These are phyloP conservation scores for Phaeophleospora eucalypticola DNA, from an alignment of 2,329 filamentous ascomycete species.

Conservation along the genomic window DNA sequence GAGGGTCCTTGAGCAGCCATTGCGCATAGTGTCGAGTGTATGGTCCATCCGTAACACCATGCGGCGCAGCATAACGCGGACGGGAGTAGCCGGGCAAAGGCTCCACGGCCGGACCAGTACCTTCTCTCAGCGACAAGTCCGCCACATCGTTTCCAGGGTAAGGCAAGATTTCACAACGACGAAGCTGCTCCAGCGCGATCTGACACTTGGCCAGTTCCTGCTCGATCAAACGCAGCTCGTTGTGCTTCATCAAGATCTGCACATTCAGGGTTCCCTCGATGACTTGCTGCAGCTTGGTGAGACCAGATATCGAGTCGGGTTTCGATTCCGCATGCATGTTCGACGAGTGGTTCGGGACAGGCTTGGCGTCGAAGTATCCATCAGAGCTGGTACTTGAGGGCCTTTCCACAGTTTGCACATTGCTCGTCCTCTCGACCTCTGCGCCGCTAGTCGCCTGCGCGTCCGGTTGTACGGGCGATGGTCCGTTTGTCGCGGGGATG, in stretches of 20 bases:
- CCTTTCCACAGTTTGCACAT: neutral
- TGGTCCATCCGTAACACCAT: conserved; percentile 85
- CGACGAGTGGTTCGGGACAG: conserved; percentile 3
- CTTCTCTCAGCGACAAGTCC: conserved; percentile 66
- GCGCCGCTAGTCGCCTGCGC: conserved; percentile 1
- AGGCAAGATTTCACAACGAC: conserved; percentile 86
- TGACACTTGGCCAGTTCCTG: conserved; percentile 96
- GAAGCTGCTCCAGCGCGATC: conserved; percentile 84
- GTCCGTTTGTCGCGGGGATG: neutral
- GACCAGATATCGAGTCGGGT: conserved; percentile 8
- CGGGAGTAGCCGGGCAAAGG: conserved; percentile 59
- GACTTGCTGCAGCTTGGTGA: conserved; percentile 60
- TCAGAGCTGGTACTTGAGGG: neutral
- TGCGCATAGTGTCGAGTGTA: conserved; percentile 92
- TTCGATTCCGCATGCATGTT: conserved; percentile 11
- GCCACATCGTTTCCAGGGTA: conserved; percentile 70
- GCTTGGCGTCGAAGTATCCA: conserved; percentile 7
- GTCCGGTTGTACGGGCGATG: conserved; percentile 5
- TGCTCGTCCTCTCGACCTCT: neutral
- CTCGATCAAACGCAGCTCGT: conserved; percentile 89
- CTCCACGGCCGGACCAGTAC: conserved; percentile 67
- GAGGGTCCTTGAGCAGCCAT: conserved; percentile 87
- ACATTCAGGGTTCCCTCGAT: conserved; percentile 85
- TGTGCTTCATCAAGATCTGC: conserved; percentile 89
- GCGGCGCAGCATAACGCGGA: conserved; percentile 77